These are phyloP conservation scores for Diaporthe australafricana DNA, from an alignment of 2,329 filamentous ascomycete genomes.

Conservation along the genomic window DNA sequence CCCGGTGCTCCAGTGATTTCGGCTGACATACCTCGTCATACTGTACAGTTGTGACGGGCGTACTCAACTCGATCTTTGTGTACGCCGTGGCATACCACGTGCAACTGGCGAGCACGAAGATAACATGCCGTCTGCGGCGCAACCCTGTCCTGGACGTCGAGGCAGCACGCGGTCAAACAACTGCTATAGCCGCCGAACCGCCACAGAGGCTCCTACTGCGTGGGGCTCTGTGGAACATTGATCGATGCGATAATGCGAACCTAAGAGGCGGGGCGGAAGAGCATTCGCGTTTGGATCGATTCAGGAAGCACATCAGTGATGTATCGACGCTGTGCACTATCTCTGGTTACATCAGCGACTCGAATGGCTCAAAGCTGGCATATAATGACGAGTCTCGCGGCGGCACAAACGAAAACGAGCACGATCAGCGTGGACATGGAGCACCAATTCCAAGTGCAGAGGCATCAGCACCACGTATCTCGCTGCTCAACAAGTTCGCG, in stretches of 20 bases:
- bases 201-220: neutral
- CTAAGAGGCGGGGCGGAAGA: neutral
- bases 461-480: neutral
- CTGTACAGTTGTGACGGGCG: slow-evolving; percentile 46
- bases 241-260: neutral
- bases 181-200: no score
- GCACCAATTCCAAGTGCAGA: neutral
- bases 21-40: neutral
- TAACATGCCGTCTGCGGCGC: slow-evolving; percentile 4
- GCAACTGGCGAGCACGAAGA: slow-evolving; percentile 39
- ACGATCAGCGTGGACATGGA: neutral
- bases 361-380: neutral
- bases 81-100: slow-evolving; percentile 44
- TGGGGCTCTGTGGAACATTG: neutral
- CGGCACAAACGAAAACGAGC: neutral
- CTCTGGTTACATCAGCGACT: slow-evolving; percentile 26
- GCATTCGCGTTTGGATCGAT: slow-evolving; percentile 16
- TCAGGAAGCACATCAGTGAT: slow-evolving; percentile 39
- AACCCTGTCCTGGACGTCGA: slow-evolving; percentile 31
- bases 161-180: neutral
- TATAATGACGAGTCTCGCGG: neutral
- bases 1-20: slow-evolving; percentile 7
- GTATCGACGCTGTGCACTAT: slow-evolving; percentile 39
- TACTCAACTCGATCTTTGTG: slow-evolving; percentile 45
- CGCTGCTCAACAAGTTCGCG: neutral